Evolutionary conservation across 2,329 filamentous ascomycete genomes (phyloP).

Genomic region (Penicillium sp.): DNA sequence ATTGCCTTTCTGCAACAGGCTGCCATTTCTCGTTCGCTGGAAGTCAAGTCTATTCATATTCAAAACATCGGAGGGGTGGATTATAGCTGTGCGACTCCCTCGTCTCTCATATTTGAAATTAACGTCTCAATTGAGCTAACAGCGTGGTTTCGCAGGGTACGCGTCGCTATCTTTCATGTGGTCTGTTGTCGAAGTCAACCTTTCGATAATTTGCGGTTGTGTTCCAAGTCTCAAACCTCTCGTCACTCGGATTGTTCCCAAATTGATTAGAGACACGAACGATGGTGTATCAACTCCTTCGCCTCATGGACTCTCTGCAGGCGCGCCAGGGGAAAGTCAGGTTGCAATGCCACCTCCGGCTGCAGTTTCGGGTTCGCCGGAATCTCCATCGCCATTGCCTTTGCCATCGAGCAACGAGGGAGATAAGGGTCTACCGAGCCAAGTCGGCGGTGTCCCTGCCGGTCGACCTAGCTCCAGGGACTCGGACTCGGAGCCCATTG

Average conservation of each 20-base stretch:
- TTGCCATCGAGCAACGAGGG: slow-evolving; percentile 14
- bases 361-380: background rate
- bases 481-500: slow-evolving; percentile 16
- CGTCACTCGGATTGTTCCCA: slow-evolving; percentile 61
- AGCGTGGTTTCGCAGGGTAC: slow-evolving; percentile 62
- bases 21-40: slow-evolving; percentile 39
- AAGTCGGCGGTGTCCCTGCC: slow-evolving; percentile 11
- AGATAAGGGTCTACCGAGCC: slow-evolving; percentile 20
- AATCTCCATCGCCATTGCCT: background rate
- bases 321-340: slow-evolving; percentile 4
- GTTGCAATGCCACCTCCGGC: slow-evolving; percentile 12
- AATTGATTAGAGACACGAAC: slow-evolving; percentile 52
- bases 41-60: slow-evolving; percentile 27
- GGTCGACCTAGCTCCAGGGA: slow-evolving; percentile 3
- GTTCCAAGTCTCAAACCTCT: slow-evolving; percentile 91
- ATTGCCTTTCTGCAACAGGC: slow-evolving; percentile 87
- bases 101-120: background rate
- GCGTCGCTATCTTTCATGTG: slow-evolving; percentile 87
- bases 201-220: slow-evolving; percentile 85
- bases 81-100: slow-evolving; percentile 47
- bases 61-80: slow-evolving; percentile 47
- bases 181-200: slow-evolving; percentile 87
- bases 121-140: slow-evolving; percentile 16
- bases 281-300: slow-evolving; percentile 24
- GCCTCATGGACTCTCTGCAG: slow-evolving; percentile 6